Base-by-base conservation (phyloP, 441 rosid genomes). In the Populus hybrid region DNA sequence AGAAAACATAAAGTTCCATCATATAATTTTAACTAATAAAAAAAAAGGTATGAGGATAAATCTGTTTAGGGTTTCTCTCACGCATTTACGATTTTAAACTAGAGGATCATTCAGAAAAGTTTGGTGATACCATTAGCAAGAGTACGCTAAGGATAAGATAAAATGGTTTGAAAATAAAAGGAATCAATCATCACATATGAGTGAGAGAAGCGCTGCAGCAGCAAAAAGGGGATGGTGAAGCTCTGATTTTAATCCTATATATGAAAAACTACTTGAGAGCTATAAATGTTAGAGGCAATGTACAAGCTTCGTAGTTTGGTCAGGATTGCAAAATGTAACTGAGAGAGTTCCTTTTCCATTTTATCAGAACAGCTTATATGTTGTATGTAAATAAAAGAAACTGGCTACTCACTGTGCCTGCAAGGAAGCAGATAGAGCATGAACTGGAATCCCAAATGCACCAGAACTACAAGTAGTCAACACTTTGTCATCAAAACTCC, bases 371-470 rank as follows among this genome's bases (percentile, higher is more conserved):
- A 30, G 61, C 34, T 46, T 46, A 46, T 14, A 46, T 14, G 57
- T 14, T 46, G 7, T 46, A 46, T 26, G 20, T 61, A 24, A 34
- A 54, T 8, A 68, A 73, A 57, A 40, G 35, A n/a, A 66, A 65
- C 1, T 3, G 18, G 72, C 66, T 67, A 90, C 98, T 91, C 86
- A 95, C 99, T 75, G 81, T 70, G 90, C 86, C 76, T 78, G 91
- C 89, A 89, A 85, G 67, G 89, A 92, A 82, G 98, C 94, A 70
- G 95, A 92, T 54, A 95, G 79, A 66, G 87, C 84, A 77, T 85
- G 84, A 74, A 91, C 90, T 16, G 97, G 97, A 84, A 78, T 67
- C 57, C 90, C 89, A 61, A 81, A 73, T 40, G 81, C 77, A 68
- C 82, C 80, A 83, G 89, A 82, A 79, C 76, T 69, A 80, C 84